phyloP scores from a whole-genome alignment of 139 green algal genomes.

The Axilococcus clingmanii region DNA sequence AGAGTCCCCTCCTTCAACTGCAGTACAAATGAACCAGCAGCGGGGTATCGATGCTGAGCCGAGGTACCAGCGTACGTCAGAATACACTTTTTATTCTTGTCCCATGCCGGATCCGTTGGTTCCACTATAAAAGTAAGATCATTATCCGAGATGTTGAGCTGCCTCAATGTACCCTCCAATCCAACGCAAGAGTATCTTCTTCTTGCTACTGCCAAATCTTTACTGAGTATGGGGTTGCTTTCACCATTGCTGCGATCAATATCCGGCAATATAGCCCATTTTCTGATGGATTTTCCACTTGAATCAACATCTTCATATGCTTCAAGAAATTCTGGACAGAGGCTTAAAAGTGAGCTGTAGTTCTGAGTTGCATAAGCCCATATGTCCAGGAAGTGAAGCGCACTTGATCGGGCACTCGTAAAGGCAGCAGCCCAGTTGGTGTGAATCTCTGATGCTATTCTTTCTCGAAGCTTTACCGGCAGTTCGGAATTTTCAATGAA shows the following conservation, averaged over 20 bases:
- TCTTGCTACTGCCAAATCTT: too few relatives aligned
- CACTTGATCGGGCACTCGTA: not conserved
- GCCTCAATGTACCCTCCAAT: too few relatives aligned
- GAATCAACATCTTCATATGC: conserved; percentile 8
- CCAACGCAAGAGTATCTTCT: too few relatives aligned
- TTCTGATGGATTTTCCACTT: conserved; percentile 2
- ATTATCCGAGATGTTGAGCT: too few relatives aligned
- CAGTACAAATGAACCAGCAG: not conserved
- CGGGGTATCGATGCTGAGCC: too few relatives aligned
- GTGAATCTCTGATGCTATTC: not conserved
- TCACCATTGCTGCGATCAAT: too few relatives aligned
- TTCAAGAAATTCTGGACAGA: conserved; percentile 15
- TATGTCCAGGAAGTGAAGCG: not conserved
- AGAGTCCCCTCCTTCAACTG: not conserved
- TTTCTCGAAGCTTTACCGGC: not conserved
- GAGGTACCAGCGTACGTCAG: too few relatives aligned
- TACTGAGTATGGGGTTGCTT: too few relatives aligned
- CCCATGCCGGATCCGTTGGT: too few relatives aligned
- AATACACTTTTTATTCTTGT: too few relatives aligned
- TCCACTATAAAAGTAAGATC: too few relatives aligned
- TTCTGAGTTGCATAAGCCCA: not conserved
- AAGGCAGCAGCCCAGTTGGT: not conserved
- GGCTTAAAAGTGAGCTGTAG: conserved; percentile 6
- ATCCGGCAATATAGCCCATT: conserved; percentile 10
- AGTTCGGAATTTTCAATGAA: not conserved